A percentile compares a stretch with the other conserved stretches of the same genome.
These are phyloP conservation scores for Ascoidea rubescens DNA, from an alignment of 805 yeast genomes.

Conservation along the genomic window DNA sequence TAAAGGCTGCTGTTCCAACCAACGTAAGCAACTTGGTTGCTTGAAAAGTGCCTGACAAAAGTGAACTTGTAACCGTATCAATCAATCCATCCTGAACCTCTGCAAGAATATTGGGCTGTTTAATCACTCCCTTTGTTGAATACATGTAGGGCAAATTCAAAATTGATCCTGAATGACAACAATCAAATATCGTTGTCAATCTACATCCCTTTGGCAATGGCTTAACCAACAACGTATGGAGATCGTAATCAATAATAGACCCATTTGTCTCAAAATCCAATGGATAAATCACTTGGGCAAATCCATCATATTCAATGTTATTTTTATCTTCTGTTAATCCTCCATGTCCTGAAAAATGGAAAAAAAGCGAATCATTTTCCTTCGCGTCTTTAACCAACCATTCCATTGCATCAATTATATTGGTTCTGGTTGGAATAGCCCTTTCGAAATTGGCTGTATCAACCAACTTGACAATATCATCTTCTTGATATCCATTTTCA, in stretches of 20 bases:
- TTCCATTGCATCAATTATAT: slow-evolving; percentile 65
- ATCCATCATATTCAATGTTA: slow-evolving; percentile 67
- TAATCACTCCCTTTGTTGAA: slow-evolving; percentile 71
- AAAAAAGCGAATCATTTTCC: slow-evolving; percentile 69
- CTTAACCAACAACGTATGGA: slow-evolving; percentile 59
- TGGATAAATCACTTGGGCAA: slow-evolving; percentile 62
- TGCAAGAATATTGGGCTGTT: slow-evolving; percentile 67
- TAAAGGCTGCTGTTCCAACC: slow-evolving; percentile 26
- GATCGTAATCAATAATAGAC: slow-evolving; percentile 55
- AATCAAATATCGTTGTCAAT: slow-evolving; percentile 68
- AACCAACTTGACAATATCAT: slow-evolving; percentile 45
- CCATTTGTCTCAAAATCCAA: slow-evolving; percentile 58
- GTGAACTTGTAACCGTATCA: slow-evolving; percentile 43
- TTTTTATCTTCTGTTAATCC: slow-evolving; percentile 55
- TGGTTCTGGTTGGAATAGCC: slow-evolving; percentile 49
- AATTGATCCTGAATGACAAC: slow-evolving; percentile 78
- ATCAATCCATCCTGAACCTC: slow-evolving; percentile 61
- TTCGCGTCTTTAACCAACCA: slow-evolving; percentile 67
- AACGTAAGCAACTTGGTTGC: slow-evolving; percentile 30
- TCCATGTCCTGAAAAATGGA: slow-evolving; percentile 85
- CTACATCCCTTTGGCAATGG: slow-evolving; percentile 63
- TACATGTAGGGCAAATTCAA: slow-evolving; percentile 69
- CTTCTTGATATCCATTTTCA: slow-evolving; percentile 32
- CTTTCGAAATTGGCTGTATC: slow-evolving; percentile 37
- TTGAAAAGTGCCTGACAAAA: slow-evolving; percentile 36